A percentile compares a stretch with the other conserved stretches of the same genome.
phyloP scores from a whole-genome alignment of 2,329 filamentous ascomycete species.

The Penicillium rolfsii region DNA sequence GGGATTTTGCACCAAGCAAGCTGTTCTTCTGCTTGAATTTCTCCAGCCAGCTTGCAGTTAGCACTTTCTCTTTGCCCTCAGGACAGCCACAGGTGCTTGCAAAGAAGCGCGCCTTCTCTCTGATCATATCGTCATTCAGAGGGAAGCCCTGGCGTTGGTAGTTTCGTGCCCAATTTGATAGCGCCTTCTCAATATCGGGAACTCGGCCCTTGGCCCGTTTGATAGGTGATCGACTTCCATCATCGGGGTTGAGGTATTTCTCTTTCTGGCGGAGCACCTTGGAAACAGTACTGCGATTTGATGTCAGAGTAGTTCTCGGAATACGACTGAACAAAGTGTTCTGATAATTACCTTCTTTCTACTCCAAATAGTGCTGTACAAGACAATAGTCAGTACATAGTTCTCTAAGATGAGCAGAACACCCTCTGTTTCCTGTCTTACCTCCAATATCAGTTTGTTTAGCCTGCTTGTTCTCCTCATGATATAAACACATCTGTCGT shows the following conservation, averaged over 20 bases:
- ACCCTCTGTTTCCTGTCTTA: constrained; percentile 48
- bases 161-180: constrained; percentile 85
- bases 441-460: constrained; percentile 97
- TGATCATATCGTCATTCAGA: constrained; percentile 78
- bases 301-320: constrained; percentile 16
- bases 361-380: constrained; percentile 81
- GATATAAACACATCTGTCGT: constrained; percentile 89
- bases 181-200: constrained; percentile 87
- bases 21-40: constrained; percentile 93
- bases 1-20: constrained; percentile 57
- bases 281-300: constrained; percentile 79
- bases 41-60: constrained; percentile 81
- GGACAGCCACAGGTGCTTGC: constrained; percentile 71
- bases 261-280: constrained; percentile 95
- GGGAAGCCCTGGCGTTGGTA: constrained; percentile 74
- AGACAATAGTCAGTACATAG: constrained; percentile 22
- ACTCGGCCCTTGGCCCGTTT: constrained; percentile 83
- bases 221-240: constrained; percentile 75
- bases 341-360: constrained; percentile 77
- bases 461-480: constrained; percentile 83
- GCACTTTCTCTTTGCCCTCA: constrained; percentile 71
- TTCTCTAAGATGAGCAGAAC: too few species aligned
- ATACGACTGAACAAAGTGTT: constrained; percentile 24
- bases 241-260: constrained; percentile 83
- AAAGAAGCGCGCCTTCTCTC: constrained; percentile 82